Evolutionary conservation across 345 rosid species (phyloP), one percentile per base, ranked within the genome.

Genomic region (Gossypium rotundifolium): DNA sequence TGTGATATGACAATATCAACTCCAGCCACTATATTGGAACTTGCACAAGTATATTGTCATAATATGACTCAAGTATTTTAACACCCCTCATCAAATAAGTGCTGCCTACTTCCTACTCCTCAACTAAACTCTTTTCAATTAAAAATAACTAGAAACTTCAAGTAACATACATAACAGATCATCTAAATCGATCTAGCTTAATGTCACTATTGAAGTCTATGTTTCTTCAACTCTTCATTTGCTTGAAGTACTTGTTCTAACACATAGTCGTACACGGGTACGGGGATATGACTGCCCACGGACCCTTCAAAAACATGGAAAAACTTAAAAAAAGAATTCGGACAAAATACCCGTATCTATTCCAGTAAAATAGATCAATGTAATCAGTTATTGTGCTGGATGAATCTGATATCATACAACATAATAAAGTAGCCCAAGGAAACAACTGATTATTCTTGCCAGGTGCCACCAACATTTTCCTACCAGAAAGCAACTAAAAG

Each of bases 21-120:
- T 23, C 38, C 53, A 46, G 20, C 55, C 40, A 48, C 52, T 46
- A 44, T 11, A 17, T 29, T 48, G 42, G 57, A 23, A 13, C 71
- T 23, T 14, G 13, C 42, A 14, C 7, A 14, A 7, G 20, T 67
- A 48, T 3, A 13, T 23, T 53, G 71, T 67, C 20, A 7, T n/a
- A 46, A 13, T 48, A 12, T 48, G 42, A 67, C 11, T 13, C 44
- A 45, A 65, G 7, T 20, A 46, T 64, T 49, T 53, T 48, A 68
- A 68, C 72, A 68, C 57, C 57, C 9, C 58, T 68, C 58, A 48
- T 25, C 27, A 49, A 25, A 6, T 12, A 68, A 48, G 72, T 67
- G 40, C 57, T 49, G 49, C 72, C 54, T 7, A 44, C 10, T 14
- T 49, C 72, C 71, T 2, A 13, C 20, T n/a, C 42, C 69, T 64